Conservation (phyloP, 139 green algal genomes). For the Limnomonas spitsbergensis region DNA sequence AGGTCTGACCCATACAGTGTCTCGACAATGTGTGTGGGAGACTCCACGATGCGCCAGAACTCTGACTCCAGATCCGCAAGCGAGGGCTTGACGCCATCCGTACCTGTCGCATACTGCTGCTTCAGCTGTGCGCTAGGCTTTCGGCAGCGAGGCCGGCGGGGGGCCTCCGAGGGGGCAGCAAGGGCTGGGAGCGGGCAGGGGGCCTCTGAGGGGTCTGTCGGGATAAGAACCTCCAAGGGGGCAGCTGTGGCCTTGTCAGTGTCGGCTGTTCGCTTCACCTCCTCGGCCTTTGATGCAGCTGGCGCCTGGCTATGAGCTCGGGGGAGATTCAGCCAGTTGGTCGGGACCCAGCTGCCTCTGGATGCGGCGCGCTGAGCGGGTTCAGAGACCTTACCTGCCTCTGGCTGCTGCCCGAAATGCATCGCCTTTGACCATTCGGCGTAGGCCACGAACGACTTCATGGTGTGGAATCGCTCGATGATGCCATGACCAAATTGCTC, state of each 20-base stretch:
- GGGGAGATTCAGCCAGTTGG: background rate
- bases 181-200: background rate
- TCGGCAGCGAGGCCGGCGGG: too few species aligned
- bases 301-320: too few species aligned
- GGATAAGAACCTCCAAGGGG: too few species aligned
- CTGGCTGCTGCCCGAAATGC: constrained; percentile 54
- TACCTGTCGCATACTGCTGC: background rate
- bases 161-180: too few species aligned
- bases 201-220: too few species aligned
- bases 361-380: background rate
- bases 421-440: constrained; percentile 63
- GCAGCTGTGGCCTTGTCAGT: too few species aligned
- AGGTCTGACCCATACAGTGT: constrained; percentile 80
- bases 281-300: background rate
- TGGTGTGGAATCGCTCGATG: constrained; percentile 56
- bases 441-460: constrained; percentile 69
- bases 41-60: constrained; percentile 92
- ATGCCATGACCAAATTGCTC: constrained; percentile 30
- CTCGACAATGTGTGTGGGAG: constrained; percentile 63
- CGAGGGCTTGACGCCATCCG: constrained; percentile 5
- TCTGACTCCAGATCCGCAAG: constrained; percentile 74
- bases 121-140: background rate
- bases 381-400: background rate
- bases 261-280: too few species aligned
- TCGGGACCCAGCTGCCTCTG: constrained; percentile 1